Percentiles rank a stretch among this genome's conserved stretches.
phyloP scores from a whole-genome alignment of 2,329 filamentous ascomycete genomes.

The Pseudodiploospora longispora region DNA sequence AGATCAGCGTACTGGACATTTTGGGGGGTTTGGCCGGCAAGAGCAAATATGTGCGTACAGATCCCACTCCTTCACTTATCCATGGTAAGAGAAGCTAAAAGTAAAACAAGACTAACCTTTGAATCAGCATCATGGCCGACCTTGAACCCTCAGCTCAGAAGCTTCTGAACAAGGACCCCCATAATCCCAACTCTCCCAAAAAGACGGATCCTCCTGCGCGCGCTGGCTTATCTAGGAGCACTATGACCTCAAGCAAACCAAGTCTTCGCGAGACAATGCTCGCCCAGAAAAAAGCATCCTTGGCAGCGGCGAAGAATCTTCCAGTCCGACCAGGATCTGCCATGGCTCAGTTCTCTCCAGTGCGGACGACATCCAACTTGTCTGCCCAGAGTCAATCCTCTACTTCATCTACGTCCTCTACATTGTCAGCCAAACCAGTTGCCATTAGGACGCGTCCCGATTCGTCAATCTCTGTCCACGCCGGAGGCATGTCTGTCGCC shows the following conservation, averaged over 20 bases:
- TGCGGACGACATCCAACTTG: slow-evolving; percentile 31
- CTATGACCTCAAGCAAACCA: slow-evolving; percentile 51
- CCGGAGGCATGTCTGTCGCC: slow-evolving; percentile 54
- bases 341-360: slow-evolving; percentile 53
- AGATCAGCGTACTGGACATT: slow-evolving; percentile 83
- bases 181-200: slow-evolving; percentile 66
- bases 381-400: slow-evolving; percentile 17
- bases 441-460: slow-evolving; percentile 34
- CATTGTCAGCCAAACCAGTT: slow-evolving; percentile 24
- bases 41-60: slow-evolving; percentile 59
- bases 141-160: slow-evolving; percentile 73
- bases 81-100: no score
- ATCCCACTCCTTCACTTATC: neutral
- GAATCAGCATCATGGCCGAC: slow-evolving; percentile 61
- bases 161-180: slow-evolving; percentile 71
- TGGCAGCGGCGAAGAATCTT: slow-evolving; percentile 38
- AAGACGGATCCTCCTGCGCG: slow-evolving; percentile 39
- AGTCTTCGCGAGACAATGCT: slow-evolving; percentile 77
- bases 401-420: slow-evolving; percentile 4
- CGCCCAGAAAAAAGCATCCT: slow-evolving; percentile 63
- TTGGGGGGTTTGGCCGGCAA: slow-evolving; percentile 65
- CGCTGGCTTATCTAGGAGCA: slow-evolving; percentile 55
- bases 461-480: slow-evolving; percentile 32
- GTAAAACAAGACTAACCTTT: neutral
- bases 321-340: slow-evolving; percentile 54